Percentiles rank a stretch among this genome's conserved stretches.
Conservation (phyloP, 345 rosid species). For the Ailanthus altissimus region DNA sequence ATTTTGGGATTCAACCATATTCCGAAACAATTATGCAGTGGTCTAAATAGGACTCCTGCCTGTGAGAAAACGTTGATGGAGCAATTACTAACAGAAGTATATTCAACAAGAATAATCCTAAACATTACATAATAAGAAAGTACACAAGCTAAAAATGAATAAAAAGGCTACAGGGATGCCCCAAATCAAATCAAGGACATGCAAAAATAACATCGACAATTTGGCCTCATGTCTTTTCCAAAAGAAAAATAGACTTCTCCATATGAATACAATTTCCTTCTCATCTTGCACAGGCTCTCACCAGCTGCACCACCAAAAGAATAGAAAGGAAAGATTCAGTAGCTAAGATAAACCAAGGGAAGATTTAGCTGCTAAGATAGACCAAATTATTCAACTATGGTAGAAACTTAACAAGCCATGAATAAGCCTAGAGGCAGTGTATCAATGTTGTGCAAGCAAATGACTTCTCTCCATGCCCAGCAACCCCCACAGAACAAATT, state of each 20-base stretch:
- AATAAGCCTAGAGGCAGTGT: neutral
- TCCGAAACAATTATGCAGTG: neutral
- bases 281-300: neutral
- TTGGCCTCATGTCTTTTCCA: slow-evolving; percentile 10
- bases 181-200: neutral
- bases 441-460: neutral
- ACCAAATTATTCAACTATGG: too few relatives aligned
- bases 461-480: neutral
- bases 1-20: neutral
- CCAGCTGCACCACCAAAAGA: slow-evolving; percentile 9
- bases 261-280: neutral
- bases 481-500: neutral
- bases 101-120: slow-evolving; percentile 4
- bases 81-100: neutral
- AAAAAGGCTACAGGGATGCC: neutral
- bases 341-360: neutral
- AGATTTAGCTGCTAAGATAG: neutral
- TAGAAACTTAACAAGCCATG: neutral
- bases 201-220: neutral
- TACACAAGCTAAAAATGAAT: neutral
- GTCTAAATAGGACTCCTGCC: neutral
- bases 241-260: slow-evolving; percentile 4
- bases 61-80: neutral
- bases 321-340: neutral
- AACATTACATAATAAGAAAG: neutral